Evolutionary conservation across 2,329 filamentous ascomycete species (phyloP).

Genomic region (Cercospora sp.): DNA sequence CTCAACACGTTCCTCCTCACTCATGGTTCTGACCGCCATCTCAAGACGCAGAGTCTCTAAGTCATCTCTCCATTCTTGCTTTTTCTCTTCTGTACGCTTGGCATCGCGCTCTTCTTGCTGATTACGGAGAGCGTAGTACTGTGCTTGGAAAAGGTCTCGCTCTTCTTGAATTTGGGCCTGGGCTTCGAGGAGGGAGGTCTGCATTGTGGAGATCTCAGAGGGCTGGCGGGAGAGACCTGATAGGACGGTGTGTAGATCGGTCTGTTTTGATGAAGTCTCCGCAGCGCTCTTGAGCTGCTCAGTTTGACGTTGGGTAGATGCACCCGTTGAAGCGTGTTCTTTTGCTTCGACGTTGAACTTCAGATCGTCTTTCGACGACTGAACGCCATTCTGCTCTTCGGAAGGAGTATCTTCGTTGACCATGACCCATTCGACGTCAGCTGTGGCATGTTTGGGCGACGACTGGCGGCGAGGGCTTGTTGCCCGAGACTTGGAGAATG

Average conservation of each 20-base stretch:
- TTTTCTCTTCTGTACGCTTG: neutral
- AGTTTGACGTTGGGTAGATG: neutral
- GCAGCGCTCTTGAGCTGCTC: neutral
- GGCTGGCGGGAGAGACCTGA: neutral
- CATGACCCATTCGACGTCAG: neutral
- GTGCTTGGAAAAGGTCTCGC: conserved; percentile 6
- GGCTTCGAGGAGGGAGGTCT: neutral
- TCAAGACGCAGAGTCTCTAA: neutral
- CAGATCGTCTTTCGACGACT: neutral
- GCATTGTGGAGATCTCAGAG: neutral
- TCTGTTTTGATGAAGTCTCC: neutral
- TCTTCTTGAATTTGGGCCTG: conserved; percentile 12
- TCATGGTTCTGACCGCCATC: neutral
- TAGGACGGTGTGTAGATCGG: neutral
- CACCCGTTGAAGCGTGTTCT: neutral
- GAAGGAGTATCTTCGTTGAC: neutral
- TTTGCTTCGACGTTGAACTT: neutral
- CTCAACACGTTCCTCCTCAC: no score
- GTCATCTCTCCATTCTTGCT: neutral
- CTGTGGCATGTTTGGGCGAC: neutral
- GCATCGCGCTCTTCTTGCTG: conserved; percentile 10
- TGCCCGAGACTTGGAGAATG: neutral
- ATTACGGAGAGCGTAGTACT: conserved; percentile 6
- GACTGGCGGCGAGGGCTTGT: neutral
- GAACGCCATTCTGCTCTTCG: neutral